Evolutionary conservation across 2,329 filamentous ascomycete genomes (phyloP), one percentile per base, ranked within the genome.

Genomic region (Thelonectria rubi): DNA sequence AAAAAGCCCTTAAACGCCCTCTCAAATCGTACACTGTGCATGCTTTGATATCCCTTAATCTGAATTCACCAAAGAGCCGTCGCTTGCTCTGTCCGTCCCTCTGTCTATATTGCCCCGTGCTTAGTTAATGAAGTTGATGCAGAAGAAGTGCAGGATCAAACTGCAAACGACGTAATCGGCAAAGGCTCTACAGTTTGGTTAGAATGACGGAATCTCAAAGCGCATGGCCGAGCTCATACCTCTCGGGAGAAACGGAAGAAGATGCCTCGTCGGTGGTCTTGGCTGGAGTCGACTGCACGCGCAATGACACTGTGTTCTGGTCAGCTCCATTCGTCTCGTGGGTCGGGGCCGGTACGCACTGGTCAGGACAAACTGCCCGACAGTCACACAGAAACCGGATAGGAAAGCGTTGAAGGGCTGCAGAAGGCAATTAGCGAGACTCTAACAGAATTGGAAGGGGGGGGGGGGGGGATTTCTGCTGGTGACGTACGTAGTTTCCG

Each of bases 361-460:
- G 52, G 95, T 97, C 70, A 99, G 87, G 65, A 99, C 95, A 77
- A 99, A 99, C 77, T 99, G 95, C 64, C 95, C 95, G 65, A 99
- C 94, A 1, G 94, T 95, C 15, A 94, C 93, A 64, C 88, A 89
- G 82, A 99, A 99, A 49, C 95, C 96, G 32, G 94, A 92, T 32
- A 99, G 88, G 82, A 99, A 99, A 67, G 96, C 95, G 78, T 99
- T 99, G 85, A 99, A 99, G 10, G 95, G 95, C 94, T 98, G 60
- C 8, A 30, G n/a, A 49, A 34, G 6, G 10, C 2, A n/a, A 54
- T 73, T 63, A 76, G 69, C 34, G n/a, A n/a, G n/a, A n/a, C n/a
- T n/a, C n/a, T n/a, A 64, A n/a, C 7, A 30, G 26, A 30, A 30
- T 17, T 32, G 3, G 11, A 43, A 2, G 7, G 26, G 26, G 3